phyloP scores from a whole-genome alignment of 1,139 yeast species.

The Wickerhamomyces sp. region DNA sequence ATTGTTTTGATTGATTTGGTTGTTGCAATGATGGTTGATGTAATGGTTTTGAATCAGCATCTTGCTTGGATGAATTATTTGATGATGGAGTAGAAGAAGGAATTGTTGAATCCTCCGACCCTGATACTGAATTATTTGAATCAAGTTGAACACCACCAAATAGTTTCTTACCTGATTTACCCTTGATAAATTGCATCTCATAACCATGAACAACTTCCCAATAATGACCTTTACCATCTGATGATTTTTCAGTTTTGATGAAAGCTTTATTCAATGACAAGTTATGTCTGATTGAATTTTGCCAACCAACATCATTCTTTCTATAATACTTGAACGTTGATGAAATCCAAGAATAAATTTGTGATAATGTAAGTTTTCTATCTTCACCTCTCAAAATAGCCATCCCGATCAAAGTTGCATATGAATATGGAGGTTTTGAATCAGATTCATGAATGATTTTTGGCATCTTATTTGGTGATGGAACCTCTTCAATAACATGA shows the following conservation, averaged over 20 bases:
- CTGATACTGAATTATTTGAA: not conserved
- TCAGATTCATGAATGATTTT: conserved; percentile 20
- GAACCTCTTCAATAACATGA: conserved; percentile 11
- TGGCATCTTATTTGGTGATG: conserved; percentile 23
- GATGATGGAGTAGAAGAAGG: not conserved
- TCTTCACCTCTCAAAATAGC: conserved; percentile 83
- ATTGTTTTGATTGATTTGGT: not conserved
- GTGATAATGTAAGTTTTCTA: conserved; percentile 78
- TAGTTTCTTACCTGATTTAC: conserved; percentile 42
- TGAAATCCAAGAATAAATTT: conserved; percentile 90
- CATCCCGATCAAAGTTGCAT: conserved; percentile 92
- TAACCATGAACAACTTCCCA: conserved; percentile 87
- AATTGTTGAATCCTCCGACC: not conserved
- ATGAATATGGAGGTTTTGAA: conserved; percentile 85
- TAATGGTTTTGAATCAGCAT: not conserved
- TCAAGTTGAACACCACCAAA: conserved; percentile 12
- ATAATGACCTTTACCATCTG: conserved; percentile 95
- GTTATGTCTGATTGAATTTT: conserved; percentile 79
- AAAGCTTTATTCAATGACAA: conserved; percentile 83
- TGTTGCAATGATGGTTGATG: not conserved
- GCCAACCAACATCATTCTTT: conserved; percentile 91
- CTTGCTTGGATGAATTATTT: not conserved
- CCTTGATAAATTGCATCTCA: conserved; percentile 77
- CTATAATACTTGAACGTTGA: conserved; percentile 81
- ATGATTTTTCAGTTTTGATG: conserved; percentile 84